Evolutionary conservation across 257 asterid genomes (phyloP), one percentile per base, ranked within the genome.

Genomic region (Scutellaria minor): DNA sequence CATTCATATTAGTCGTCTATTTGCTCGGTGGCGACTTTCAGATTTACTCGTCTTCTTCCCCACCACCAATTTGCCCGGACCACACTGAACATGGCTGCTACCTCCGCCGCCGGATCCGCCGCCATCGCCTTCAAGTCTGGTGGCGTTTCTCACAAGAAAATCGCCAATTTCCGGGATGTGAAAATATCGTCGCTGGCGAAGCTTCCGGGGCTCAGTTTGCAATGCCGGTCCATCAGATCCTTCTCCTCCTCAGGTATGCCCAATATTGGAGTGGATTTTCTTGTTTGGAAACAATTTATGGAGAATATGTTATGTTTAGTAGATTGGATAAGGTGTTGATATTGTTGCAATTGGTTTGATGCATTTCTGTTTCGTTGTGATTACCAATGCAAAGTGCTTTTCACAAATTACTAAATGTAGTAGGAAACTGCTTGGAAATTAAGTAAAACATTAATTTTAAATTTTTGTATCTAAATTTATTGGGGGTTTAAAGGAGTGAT

Each of bases 91-190:
- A 72, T 82, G 75, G 84, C 85, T 31, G 80, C 92, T 66, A 72
- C 88, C 69, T 65, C 84, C 37, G 82, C 80, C 48, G 77, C 87
- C 9, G 96, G 93, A 80, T 86, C 92, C n/a, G 83, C 96, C 45
- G 62, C 80, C 18, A 77, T 78, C 39, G 76, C 88, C 50, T 77
- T 78, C 81, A 81, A 74, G 56, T 68, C 83, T 51, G 65, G 79
- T 57, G 82, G 72, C 6, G 40, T 72, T 70, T 80, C 76, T 55
- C 68, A 69, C 66, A 80, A 66, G 46, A 79, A 71, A 64, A 55
- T 83, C 12, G 70, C 85, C 51, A 66, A 60, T 70, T 74, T 84
- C 68, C 68, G 73, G 61, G 77, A 78, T 37, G n/a, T 71, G 0
- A 72, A 72, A 40, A 6, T 27, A 7, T 42, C 47, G 3, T 37